phyloP scores from a whole-genome alignment of 2,329 filamentous ascomycete species.

The Scorias spongiosa region DNA sequence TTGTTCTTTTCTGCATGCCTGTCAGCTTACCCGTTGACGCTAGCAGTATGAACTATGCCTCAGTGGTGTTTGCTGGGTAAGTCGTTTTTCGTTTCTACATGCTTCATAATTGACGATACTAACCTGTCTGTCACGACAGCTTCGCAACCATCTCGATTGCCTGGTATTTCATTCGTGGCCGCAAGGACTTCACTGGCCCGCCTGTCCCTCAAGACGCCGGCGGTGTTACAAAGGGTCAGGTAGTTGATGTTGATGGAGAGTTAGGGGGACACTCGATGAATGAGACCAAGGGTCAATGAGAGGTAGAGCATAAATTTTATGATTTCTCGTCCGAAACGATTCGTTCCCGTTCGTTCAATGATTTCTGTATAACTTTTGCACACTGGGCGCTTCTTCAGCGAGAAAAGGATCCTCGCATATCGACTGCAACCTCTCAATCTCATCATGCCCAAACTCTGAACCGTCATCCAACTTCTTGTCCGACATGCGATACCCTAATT shows the following conservation, averaged over 20 bases:
- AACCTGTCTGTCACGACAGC: conserved; percentile 1
- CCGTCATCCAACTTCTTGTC: not conserved
- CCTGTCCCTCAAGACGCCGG: conserved; percentile 17
- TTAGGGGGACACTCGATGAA: conserved; percentile 1
- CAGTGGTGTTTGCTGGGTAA: conserved; percentile 15
- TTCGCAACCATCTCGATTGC: conserved; percentile 19
- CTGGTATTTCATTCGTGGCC: conserved; percentile 21
- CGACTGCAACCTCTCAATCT: not conserved
- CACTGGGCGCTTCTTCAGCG: not conserved
- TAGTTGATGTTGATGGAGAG: conserved; percentile 11
- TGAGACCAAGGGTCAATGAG: not conserved
- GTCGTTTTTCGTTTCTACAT: not conserved
- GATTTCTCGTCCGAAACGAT: not conserved
- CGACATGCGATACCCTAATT: not conserved
- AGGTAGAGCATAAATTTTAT: not conserved
- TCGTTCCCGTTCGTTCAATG: not conserved
- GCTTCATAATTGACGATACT: not conserved
- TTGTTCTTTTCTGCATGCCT: conserved; percentile 64
- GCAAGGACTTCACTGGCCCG: conserved; percentile 21
- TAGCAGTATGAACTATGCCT: conserved; percentile 26
- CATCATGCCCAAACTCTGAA: not conserved
- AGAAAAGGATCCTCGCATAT: not conserved
- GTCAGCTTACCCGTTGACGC: conserved; percentile 27
- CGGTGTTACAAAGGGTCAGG: conserved; percentile 12
- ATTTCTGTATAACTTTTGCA: not conserved